Evolutionary conservation across 176 grass and related monocot species (phyloP), one percentile per base, ranked within the genome.

Genomic region (Paspalum vaginatum): DNA sequence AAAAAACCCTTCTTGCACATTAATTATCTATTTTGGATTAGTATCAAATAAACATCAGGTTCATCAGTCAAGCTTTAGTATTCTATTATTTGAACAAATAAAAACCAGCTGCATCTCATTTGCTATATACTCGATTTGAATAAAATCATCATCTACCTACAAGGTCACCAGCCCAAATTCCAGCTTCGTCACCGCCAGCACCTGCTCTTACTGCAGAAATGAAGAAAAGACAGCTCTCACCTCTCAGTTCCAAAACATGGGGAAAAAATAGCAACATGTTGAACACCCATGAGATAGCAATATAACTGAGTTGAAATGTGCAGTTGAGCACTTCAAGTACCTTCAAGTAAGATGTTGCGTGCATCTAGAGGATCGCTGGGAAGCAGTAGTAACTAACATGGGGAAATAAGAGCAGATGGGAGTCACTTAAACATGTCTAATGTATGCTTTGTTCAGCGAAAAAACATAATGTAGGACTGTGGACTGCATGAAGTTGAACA

Each of bases 271-370:
- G n/a, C 7, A 65, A 53, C 5, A 79, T 12, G 27, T 24, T 38
- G 17, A 74, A 54, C 37, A 55, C n/a, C 42, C n/a, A 73, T 60
- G 42, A 44, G 37, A 42, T 43, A 69, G 53, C n/a, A 17, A 60
- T 48, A 70, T 39, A 10, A 46, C 58, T 56, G 32, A 43, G 46
- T 61, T 77, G 64, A 64, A 52, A 63, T 61, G 62, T 22, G 47
- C 9, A 77, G 43, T 65, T 87, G 55, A 76, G 79, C 48, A 85
- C 61, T 70, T 21, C 32, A 56, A 44, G 75, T 89, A 94, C 95
- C 95, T 98, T 94, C 95, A 81, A 94, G 95, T 81, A 98, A 87
- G 87, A 98, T 94, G 85, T 98, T 98, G 69, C 95, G 95, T 72
- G 68, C 50, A 94, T 98, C 90, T 65, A 98, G 80, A 89, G 92